Conservation (phyloP, 1,284 basidiomycete genomes). For the Heterobasidion irregulare region DNA sequence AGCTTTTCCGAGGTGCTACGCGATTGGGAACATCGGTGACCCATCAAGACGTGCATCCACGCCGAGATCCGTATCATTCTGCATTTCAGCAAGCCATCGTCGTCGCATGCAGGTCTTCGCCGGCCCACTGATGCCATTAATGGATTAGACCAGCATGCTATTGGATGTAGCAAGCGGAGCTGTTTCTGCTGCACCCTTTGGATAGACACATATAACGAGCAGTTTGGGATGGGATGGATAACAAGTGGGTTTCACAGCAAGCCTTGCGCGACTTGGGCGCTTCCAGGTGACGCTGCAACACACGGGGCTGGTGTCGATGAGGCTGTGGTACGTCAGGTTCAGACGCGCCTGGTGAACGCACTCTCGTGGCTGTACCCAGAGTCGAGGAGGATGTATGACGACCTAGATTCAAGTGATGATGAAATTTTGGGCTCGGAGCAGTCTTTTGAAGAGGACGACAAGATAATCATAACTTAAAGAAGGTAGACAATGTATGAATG, state of each 20-base stretch:
- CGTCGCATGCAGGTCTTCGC: not conserved
- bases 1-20: not conserved
- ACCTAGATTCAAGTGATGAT: not conserved
- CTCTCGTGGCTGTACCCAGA: not conserved
- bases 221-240: not conserved
- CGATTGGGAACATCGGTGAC: not conserved
- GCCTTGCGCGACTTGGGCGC: not conserved
- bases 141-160: not conserved
- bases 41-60: not conserved
- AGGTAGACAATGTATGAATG: too few species aligned
- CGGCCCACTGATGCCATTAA: not conserved
- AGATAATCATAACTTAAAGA: too few species aligned
- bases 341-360: not conserved
- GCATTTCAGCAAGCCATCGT: not conserved
- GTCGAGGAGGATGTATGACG: not conserved
- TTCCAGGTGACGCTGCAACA: not conserved
- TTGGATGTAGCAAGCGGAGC: not conserved
- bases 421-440: not conserved
- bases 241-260: not conserved
- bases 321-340: not conserved
- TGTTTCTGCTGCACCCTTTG: not conserved
- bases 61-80: not conserved
- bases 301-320: not conserved
- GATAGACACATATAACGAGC: not conserved
- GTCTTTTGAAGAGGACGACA: too few species aligned